These are phyloP conservation scores for Stephania japonica DNA, from an alignment of 164 flowering plant genomes.

Conservation along the genomic window DNA sequence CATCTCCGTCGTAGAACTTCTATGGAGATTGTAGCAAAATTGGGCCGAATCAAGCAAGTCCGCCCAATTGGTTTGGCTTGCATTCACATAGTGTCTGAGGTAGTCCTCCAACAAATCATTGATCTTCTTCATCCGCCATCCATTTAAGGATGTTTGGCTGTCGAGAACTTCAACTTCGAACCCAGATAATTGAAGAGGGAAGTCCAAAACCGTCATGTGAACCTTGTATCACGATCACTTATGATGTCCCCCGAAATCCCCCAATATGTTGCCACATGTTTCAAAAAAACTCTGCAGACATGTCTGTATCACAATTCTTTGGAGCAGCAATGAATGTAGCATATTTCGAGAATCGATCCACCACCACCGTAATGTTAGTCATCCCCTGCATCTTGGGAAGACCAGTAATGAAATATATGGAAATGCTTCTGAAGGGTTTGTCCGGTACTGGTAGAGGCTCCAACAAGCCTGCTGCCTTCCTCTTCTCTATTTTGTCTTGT, in stretches of 20 bases:
- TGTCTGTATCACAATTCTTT: no score
- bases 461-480: no score
- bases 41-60: neutral
- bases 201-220: neutral
- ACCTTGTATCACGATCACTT: neutral
- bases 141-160: neutral
- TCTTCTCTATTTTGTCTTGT: no score
- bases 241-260: neutral
- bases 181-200: neutral
- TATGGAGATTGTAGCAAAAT: neutral
- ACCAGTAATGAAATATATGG: no score
- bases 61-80: neutral
- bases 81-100: neutral
- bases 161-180: neutral
- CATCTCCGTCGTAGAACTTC: neutral
- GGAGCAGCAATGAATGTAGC: no score
- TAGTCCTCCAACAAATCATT: neutral
- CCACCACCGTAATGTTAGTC: no score
- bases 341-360: no score
- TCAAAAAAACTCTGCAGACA: constrained; percentile 7
- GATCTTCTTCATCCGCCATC: neutral
- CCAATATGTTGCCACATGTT: constrained; percentile 1
- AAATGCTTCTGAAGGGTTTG: no score
- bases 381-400: no score
- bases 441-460: no score